Evolutionary conservation across 2,329 filamentous ascomycete genomes (phyloP), one percentile per base, ranked within the genome.

Genomic region (Phyllosticta citrichinensis): DNA sequence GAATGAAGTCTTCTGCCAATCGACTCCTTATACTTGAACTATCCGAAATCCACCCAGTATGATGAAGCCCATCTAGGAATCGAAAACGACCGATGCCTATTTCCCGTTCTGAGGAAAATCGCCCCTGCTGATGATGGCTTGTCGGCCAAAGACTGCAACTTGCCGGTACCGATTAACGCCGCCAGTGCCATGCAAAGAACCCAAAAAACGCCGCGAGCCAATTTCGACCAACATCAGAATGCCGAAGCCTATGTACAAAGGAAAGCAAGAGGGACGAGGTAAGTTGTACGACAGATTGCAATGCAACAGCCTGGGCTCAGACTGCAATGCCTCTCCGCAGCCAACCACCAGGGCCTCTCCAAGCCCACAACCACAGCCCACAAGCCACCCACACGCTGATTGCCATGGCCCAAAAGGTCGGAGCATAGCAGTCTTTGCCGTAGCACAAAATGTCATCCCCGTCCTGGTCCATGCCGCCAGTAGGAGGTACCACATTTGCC

Each of bases 361-460:
- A 97, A 6, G 91, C 91, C 80, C 84, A 87, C 17, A 87, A 65
- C 76, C 93, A 87, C 66, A 73, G 53, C 3, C 77, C 79, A 68
- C 88, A 86, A 0, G 91, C 92, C 47, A 89, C 66, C 86, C 88
- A 92, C 0, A 95, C 87, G 64, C 87, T 92, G 0, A 82, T 75
- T 0, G 88, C 86, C 82, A 96, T 91, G 0, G 88, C 89, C 91
- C 91, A 96, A 66, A 93, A 95, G 0, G 88, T 89, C 0, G 79
- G 70, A 11, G 86, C 85, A 75, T 96, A 97, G 76, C 94, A 99
- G 58, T 81, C 76, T 68, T 80, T 83, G 1, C 94, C 94, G 71
- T 90, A 89, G 71, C 93, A 97, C 65, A 96, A 82, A 2, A 80
- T 79, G 64, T 80, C 76, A 33, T 79, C 76, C 68, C 57, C 70